A percentile compares a stretch with the other conserved stretches of the same genome.
Conservation (phyloP, 208 protist species). For the Acanthamoeba culbertsoni region DNA sequence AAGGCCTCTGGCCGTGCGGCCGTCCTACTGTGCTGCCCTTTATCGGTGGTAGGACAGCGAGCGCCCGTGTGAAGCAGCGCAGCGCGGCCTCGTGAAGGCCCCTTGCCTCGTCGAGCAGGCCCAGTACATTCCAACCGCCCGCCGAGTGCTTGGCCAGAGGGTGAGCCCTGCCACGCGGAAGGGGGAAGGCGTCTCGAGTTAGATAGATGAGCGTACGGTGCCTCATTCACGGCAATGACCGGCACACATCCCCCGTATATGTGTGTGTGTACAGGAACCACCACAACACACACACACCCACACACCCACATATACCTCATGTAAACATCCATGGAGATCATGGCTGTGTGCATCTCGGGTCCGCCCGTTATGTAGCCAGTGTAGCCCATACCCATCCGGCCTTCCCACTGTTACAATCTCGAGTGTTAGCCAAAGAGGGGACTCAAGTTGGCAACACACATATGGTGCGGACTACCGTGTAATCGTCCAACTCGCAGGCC, state of each 20-base stretch:
- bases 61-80: constrained; percentile 2
- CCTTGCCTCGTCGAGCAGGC: background rate
- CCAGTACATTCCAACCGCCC: background rate
- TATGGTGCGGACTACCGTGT: background rate
- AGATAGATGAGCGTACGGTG: background rate
- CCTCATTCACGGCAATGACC: background rate
- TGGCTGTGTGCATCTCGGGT: background rate
- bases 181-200: background rate
- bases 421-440: background rate
- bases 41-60: background rate
- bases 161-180: background rate
- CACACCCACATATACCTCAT: background rate
- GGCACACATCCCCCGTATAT: background rate
- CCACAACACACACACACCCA: background rate
- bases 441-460: background rate
- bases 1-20: background rate
- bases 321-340: background rate
- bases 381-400: constrained; percentile 17
- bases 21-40: background rate
- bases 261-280: background rate
- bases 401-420: background rate
- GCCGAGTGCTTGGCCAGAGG: background rate
- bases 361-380: constrained; percentile 5
- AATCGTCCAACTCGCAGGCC: background rate
- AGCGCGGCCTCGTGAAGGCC: background rate